Evolutionary conservation across 2,329 filamentous ascomycete genomes (phyloP).

Genomic region (Elsinoe fawcettii): DNA sequence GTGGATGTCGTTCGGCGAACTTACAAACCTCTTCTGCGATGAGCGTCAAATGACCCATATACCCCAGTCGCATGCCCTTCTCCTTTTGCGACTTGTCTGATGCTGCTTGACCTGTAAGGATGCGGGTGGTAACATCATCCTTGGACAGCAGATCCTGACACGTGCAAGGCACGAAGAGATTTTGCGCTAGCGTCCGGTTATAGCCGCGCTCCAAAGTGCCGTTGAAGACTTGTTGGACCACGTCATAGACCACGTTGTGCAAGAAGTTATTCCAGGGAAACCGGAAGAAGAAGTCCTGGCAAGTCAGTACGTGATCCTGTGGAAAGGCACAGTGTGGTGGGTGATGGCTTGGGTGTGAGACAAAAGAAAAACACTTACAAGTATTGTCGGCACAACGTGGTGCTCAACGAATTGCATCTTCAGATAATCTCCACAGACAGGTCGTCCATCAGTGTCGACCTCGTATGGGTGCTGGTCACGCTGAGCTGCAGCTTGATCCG

Average conservation of each 20-base stretch:
- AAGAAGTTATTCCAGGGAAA: constrained; percentile 99
- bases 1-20: constrained; percentile 88
- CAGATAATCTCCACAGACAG: constrained; percentile 86
- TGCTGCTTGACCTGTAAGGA: constrained; percentile 79
- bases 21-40: constrained; percentile 98
- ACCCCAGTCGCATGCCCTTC: constrained; percentile 85
- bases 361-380: constrained; percentile 53
- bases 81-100: constrained; percentile 79
- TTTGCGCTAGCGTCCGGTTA: constrained; percentile 81
- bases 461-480: constrained; percentile 39
- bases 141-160: constrained; percentile 45
- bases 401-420: constrained; percentile 97
- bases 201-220: constrained; percentile 94
- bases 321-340: no score
- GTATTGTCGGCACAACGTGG: constrained; percentile 85
- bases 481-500: constrained; percentile 12
- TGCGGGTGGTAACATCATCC: constrained; percentile 80
- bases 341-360: no score
- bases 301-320: neutral
- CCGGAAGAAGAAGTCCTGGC: constrained; percentile 88
- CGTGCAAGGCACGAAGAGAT: constrained; percentile 55
- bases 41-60: constrained; percentile 95
- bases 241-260: constrained; percentile 98
- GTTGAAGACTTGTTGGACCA: constrained; percentile 98
- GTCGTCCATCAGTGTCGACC: constrained; percentile 52